A percentile compares a stretch with the other conserved stretches of the same genome.
Conservation (phyloP, 1,284 basidiomycete genomes). For the Schizophyllum commune region DNA sequence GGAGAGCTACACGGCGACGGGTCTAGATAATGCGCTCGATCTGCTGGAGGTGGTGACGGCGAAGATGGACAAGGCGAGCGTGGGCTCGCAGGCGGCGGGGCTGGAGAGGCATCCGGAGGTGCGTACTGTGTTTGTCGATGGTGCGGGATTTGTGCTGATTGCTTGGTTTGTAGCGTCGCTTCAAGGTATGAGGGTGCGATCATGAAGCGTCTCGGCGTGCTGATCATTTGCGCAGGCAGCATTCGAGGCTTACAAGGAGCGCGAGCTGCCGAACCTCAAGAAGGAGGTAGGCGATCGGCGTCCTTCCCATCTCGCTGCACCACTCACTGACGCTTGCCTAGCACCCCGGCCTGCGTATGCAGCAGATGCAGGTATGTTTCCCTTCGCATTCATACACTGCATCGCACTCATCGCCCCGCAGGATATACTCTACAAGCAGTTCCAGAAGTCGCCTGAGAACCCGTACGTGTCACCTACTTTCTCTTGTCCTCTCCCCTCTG, state of each 20-base stretch:
- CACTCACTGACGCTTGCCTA: slow-evolving; percentile 22
- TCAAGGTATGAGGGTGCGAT: slow-evolving; percentile 47
- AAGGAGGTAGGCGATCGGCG: slow-evolving; percentile 47
- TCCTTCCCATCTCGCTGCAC: slow-evolving; percentile 5
- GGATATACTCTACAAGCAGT: slow-evolving; percentile 74
- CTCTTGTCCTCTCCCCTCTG: slow-evolving; percentile 3
- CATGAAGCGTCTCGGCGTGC: slow-evolving; percentile 1
- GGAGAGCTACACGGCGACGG: slow-evolving; percentile 76
- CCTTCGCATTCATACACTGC: neutral
- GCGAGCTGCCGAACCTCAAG: slow-evolving; percentile 74
- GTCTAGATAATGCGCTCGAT: slow-evolving; percentile 90
- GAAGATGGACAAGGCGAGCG: slow-evolving; percentile 86
- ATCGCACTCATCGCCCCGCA: slow-evolving; percentile 20
- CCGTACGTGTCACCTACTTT: slow-evolving; percentile 44
- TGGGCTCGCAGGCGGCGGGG: slow-evolving; percentile 76
- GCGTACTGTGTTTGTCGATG: slow-evolving; percentile 20
- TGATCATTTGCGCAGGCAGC: slow-evolving; percentile 49
- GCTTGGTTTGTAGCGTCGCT: slow-evolving; percentile 52
- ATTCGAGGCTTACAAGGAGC: slow-evolving; percentile 88
- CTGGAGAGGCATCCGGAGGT: slow-evolving; percentile 95
- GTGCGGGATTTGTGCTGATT: slow-evolving; percentile 3
- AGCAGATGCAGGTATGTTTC: slow-evolving; percentile 69
- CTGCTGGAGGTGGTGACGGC: slow-evolving; percentile 84
- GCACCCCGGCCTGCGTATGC: slow-evolving; percentile 76
- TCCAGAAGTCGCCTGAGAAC: slow-evolving; percentile 87